Base-by-base conservation (phyloP, 306 rosid genomes). In the Corylus avellana region DNA sequence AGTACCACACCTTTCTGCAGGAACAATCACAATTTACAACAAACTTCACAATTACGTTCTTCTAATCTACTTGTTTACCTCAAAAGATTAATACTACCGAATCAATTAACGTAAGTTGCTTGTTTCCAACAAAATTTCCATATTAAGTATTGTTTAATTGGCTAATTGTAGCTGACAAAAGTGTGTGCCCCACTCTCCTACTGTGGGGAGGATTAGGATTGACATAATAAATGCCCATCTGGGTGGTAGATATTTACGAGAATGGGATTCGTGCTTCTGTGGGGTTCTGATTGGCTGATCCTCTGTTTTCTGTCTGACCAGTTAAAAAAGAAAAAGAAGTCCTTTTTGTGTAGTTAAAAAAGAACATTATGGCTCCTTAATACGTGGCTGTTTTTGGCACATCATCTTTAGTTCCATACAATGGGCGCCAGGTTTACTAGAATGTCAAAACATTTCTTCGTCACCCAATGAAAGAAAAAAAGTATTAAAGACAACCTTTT, bases 241-340 rank as follows among this genome's bases (percentile, higher is more conserved):
- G 53, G 73, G 70, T 49, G 0, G 7, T 0, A 25, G 17, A 47
- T 32, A 88, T 58, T 89, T 86, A 91, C 97, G 54, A 61, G 56
- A 80, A 85, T 63, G 82, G 87, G 79, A 86, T 79, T 70, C 20
- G 20, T 55, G 63, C 73, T 75, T 75, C 71, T 67, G 80, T 42
- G 72, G 67, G 46, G 66, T 63, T 75, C 53, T 82, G 81, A 89
- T 89, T 87, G 86, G 92, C 79, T 54, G 87, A 87, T 78, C 81
- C 74, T 75, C 84, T 77, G 84, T 12, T 55, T 69, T 46, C 56
- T 4, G 3, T 46, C 56, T 4, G 3, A 1, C 22, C 51, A 18
- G 29, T 22, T 22, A 22, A 22, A 22, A 22, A 22, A 22, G 5
- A 0, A 18, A 68, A 67, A 67, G 83, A 39, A 61, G 84, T 69